Evolutionary conservation across 1,284 basidiomycete species (phyloP).

Genomic region (Ceratobasidium sp.): DNA sequence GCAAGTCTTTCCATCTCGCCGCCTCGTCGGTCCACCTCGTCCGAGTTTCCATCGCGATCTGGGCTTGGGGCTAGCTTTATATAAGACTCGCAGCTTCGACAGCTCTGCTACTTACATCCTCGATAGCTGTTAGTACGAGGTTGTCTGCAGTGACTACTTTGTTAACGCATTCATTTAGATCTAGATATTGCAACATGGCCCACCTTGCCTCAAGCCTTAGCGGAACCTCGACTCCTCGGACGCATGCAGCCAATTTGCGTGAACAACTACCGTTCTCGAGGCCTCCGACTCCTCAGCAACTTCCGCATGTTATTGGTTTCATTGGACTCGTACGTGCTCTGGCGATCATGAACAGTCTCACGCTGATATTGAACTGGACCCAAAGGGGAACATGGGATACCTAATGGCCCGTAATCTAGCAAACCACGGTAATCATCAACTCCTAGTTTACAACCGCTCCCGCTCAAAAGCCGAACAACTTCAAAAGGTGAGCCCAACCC

Average conservation of each 20-base stretch:
- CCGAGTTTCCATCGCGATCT: slow-evolving; percentile 45
- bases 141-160: too few relatives aligned
- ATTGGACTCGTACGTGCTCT: slow-evolving; percentile 75
- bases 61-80: slow-evolving; percentile 28
- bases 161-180: slow-evolving; percentile 7
- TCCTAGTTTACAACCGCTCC: slow-evolving; percentile 75
- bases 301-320: slow-evolving; percentile 55
- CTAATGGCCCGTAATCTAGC: slow-evolving; percentile 83
- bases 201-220: background rate
- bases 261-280: slow-evolving; percentile 68
- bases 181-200: background rate
- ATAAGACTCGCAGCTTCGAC: background rate
- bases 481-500: slow-evolving; percentile 35
- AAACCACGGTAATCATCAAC: slow-evolving; percentile 58
- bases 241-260: slow-evolving; percentile 23
- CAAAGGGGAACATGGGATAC: slow-evolving; percentile 65
- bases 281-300: slow-evolving; percentile 63
- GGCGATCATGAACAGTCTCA: slow-evolving; percentile 52
- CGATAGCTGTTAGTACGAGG: background rate
- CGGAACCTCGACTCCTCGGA: slow-evolving; percentile 26
- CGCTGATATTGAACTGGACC: slow-evolving; percentile 55
- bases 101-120: background rate
- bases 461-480: slow-evolving; percentile 70
- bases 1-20: slow-evolving; percentile 25
- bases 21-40: slow-evolving; percentile 19